Evolutionary conservation across 78 protist genomes (phyloP), one percentile per base, ranked within the genome.

Genomic region (Neovahlkampfia damariscottae): DNA sequence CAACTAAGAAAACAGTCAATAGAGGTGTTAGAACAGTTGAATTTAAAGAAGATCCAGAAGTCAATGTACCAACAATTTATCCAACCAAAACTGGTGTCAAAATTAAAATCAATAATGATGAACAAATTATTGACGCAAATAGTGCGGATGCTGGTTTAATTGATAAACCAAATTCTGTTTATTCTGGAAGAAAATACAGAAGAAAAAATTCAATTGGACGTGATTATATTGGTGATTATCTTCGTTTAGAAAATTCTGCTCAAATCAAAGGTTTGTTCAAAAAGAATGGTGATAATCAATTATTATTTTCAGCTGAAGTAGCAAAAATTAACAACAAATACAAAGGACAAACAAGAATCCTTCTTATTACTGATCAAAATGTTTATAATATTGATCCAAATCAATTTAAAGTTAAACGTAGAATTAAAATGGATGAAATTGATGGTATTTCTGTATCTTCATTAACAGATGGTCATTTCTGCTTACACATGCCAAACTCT

Each of bases 311-410:
- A 0, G 89, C 74, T 81, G 59, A 81, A 19, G 89, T 86, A 0
- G 74, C 31, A 50, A 87, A 87, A 71, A 77, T 73, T 41, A 89
- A 90, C 79, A 80, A 82, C 8, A 80, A 76, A 34, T 82, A 70
- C 82, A 75, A 76, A 10, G 76, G 80, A 19, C 87, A 87, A 40
- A 41, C 66, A 75, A 81, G 91, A 38, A 83, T 75, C 74, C 50
- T 90, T 38, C 76, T 90, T 8, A 78, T 90, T 9, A 84, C 91
- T 27, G 78, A 78, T 37, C 38, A 66, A 68, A 40, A 66, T 58
- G 39, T 89, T 9, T 86, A 86, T 84, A 72, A 88, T 39, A 66
- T 75, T 38, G 91, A 87, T n/a, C 88, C 90, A 27, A 72, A 77
- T 59, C 72, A 85, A 66, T 81, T 70, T 9, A 86, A 86, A 70